Conservation (phyloP, 2,329 filamentous ascomycete species). For the Bipolaris victoriae region DNA sequence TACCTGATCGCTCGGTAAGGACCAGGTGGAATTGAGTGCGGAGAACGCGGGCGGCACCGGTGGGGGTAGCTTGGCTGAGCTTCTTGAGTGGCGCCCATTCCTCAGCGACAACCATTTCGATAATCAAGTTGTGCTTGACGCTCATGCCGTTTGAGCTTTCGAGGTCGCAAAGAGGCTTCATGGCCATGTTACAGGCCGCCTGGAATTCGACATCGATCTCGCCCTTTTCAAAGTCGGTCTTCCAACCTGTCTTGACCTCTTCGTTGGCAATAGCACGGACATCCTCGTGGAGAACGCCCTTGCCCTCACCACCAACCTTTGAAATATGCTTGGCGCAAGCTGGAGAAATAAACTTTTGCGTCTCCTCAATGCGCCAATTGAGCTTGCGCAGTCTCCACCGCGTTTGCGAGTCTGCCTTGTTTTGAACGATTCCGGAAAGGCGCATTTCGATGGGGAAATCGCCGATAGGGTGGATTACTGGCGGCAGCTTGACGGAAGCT, state of each 20-base stretch:
- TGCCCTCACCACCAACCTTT: slow-evolving; percentile 68
- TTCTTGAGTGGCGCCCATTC: slow-evolving; percentile 77
- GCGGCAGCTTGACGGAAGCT: slow-evolving; percentile 79
- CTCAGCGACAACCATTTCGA: slow-evolving; percentile 93
- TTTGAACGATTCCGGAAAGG: slow-evolving; percentile 81
- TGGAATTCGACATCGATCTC: slow-evolving; percentile 83
- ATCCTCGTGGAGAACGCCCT: slow-evolving; percentile 76
- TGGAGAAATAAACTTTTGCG: slow-evolving; percentile 76
- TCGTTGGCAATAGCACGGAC: slow-evolving; percentile 78
- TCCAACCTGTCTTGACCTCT: slow-evolving; percentile 88
- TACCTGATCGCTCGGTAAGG: slow-evolving; percentile 81
- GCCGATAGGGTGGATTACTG: slow-evolving; percentile 85
- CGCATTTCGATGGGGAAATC: slow-evolving; percentile 79
- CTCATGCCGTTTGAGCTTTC: slow-evolving; percentile 76
- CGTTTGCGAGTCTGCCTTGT: slow-evolving; percentile 70
- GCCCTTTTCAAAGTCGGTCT: slow-evolving; percentile 74
- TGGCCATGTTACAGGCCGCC: slow-evolving; percentile 64
- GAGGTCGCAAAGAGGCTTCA: slow-evolving; percentile 77
- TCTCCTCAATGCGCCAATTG: slow-evolving; percentile 92
- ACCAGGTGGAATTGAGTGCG: slow-evolving; percentile 87
- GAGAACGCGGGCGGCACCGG: slow-evolving; percentile 86
- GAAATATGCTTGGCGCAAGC: slow-evolving; percentile 78
- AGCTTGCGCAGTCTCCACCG: slow-evolving; percentile 91
- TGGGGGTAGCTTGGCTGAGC: slow-evolving; percentile 78
- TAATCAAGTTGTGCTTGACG: slow-evolving; percentile 81